Evolutionary conservation across 2,329 filamentous ascomycete species (phyloP).

Genomic region (Verticillium alfalfae): DNA sequence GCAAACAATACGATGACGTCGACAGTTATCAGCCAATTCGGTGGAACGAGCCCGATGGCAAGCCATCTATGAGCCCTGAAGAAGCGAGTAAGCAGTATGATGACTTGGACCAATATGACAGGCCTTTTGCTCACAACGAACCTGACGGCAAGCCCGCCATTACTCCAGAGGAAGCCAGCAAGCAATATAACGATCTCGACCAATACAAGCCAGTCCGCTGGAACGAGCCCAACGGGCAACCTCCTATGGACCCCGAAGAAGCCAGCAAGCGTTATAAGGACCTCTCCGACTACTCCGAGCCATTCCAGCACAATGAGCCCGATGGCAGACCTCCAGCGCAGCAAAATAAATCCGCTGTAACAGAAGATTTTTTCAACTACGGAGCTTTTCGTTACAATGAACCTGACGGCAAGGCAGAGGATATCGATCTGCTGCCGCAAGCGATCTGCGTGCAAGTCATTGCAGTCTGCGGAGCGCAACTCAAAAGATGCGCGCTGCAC

Average conservation of each 20-base stretch:
- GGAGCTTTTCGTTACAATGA: slow-evolving; percentile 25
- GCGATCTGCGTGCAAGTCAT: slow-evolving; percentile 11
- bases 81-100: slow-evolving; percentile 28
- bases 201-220: slow-evolving; percentile 29
- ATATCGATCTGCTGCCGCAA: slow-evolving; percentile 16
- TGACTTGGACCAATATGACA: slow-evolving; percentile 20
- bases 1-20: slow-evolving; percentile 32
- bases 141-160: slow-evolving; percentile 20
- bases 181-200: slow-evolving; percentile 32
- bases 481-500: background rate
- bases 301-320: slow-evolving; percentile 22
- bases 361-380: slow-evolving; percentile 31
- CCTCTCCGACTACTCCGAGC: slow-evolving; percentile 15
- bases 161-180: slow-evolving; percentile 27
- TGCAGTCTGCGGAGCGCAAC: background rate
- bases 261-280: slow-evolving; percentile 29
- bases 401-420: slow-evolving; percentile 8
- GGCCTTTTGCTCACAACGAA: slow-evolving; percentile 20
- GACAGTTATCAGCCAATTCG: slow-evolving; percentile 29
- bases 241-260: slow-evolving; percentile 22
- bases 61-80: slow-evolving; percentile 19
- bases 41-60: slow-evolving; percentile 27
- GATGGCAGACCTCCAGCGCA: slow-evolving; percentile 23
- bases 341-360: slow-evolving; percentile 1
- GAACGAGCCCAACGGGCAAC: slow-evolving; percentile 26